Conservation (phyloP, 2,329 filamentous ascomycete species). For the Aspergillus pseudotamarii region DNA sequence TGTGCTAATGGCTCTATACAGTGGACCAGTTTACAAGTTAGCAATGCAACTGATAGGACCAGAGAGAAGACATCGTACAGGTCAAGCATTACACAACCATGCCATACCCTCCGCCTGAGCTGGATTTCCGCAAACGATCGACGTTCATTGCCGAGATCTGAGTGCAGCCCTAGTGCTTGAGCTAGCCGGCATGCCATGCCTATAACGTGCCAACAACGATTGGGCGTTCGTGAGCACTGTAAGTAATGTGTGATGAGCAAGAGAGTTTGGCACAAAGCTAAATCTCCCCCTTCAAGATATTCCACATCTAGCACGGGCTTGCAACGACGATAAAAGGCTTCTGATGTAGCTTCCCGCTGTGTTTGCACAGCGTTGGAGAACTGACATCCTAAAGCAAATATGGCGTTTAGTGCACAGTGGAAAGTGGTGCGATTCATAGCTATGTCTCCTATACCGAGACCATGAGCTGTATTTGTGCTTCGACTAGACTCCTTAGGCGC, state of each 20-base stretch:
- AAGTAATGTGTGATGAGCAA: background rate
- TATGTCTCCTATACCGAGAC: background rate
- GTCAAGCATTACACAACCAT: slow-evolving; percentile 9
- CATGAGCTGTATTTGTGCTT: background rate
- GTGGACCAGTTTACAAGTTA: background rate
- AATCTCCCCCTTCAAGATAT: slow-evolving; percentile 1
- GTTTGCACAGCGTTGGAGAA: background rate
- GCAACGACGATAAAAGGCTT: slow-evolving; percentile 3
- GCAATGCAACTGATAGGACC: background rate
- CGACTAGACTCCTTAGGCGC: background rate
- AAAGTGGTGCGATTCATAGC: background rate
- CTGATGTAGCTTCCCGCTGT: background rate
- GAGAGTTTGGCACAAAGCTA: slow-evolving; percentile 2
- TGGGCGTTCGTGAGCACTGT: slow-evolving; percentile 1
- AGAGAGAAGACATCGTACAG: background rate
- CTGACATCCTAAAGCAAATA: slow-evolving; percentile 5
- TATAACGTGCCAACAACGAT: slow-evolving; percentile 2
- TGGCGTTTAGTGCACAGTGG: background rate
- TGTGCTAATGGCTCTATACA: background rate
- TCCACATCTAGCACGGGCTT: slow-evolving; percentile 5
- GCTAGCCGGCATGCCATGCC: slow-evolving; percentile 1
- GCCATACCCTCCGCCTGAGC: slow-evolving; percentile 5
- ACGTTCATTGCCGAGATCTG: background rate
- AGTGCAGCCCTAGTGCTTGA: background rate
- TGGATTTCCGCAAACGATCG: slow-evolving; percentile 4